phyloP scores from a whole-genome alignment of 2,329 filamentous ascomycete genomes.

The Westerdykella sp. region DNA sequence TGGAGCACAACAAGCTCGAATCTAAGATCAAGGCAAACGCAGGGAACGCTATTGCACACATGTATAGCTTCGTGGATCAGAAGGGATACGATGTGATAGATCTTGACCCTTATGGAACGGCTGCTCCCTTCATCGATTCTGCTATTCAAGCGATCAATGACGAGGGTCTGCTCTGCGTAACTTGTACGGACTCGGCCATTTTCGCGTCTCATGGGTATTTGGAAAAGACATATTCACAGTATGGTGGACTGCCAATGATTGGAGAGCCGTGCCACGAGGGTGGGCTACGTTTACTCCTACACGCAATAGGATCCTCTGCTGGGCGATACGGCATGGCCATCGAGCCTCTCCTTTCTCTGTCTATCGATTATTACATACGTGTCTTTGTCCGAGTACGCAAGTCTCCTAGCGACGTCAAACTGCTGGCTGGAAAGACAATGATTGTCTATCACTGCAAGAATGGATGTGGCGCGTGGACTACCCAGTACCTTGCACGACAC shows the following conservation, averaged over 20 bases:
- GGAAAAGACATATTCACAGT: constrained; percentile 90
- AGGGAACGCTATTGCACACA: constrained; percentile 81
- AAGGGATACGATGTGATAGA: constrained; percentile 83
- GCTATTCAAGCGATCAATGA: constrained; percentile 82
- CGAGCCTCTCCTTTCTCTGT: constrained; percentile 85
- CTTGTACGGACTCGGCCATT: constrained; percentile 91
- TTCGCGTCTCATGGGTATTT: constrained; percentile 92
- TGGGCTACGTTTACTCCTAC: constrained; percentile 77
- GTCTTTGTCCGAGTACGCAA: constrained; percentile 78
- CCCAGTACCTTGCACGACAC: constrained; percentile 69
- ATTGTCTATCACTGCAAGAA: constrained; percentile 82
- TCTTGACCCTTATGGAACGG: constrained; percentile 91
- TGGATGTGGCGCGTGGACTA: constrained; percentile 88
- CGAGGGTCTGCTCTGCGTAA: constrained; percentile 87
- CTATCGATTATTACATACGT: constrained; percentile 91
- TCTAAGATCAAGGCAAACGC: constrained; percentile 66
- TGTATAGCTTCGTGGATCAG: constrained; percentile 67
- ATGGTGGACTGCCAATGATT: constrained; percentile 83
- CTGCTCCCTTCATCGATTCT: constrained; percentile 84
- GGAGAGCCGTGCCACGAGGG: constrained; percentile 82
- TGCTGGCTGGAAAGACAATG: constrained; percentile 87
- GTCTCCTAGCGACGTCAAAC: constrained; percentile 81
- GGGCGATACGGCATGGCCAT: constrained; percentile 81
- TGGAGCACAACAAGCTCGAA: constrained; percentile 71
- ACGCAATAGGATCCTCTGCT: constrained; percentile 72